A percentile compares a stretch with the other conserved stretches of the same genome.
Evolutionary conservation across 768 basidiomycete species (phyloP).

Genomic region (Neoboletus magnificus): DNA sequence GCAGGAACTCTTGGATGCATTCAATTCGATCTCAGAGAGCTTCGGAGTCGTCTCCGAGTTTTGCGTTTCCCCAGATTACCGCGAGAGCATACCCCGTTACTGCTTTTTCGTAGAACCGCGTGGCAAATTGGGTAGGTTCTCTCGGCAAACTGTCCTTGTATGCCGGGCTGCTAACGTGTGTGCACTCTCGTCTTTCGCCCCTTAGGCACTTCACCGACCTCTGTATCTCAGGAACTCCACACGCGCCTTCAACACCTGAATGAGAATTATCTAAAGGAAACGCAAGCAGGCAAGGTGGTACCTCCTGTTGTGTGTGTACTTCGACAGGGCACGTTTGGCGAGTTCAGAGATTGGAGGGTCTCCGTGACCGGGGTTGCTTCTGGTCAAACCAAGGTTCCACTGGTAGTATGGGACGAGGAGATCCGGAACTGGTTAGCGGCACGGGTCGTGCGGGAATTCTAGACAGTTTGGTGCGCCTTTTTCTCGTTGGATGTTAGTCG

Average conservation of each 20-base stretch:
- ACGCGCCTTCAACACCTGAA: slow-evolving; percentile 9
- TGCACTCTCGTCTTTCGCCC: not conserved
- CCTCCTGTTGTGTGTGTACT: slow-evolving; percentile 16
- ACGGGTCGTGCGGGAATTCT: slow-evolving; percentile 15
- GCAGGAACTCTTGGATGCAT: slow-evolving; percentile 17
- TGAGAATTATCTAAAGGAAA: slow-evolving; percentile 17
- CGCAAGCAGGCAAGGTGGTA: slow-evolving; percentile 2
- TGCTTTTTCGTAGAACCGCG: slow-evolving; percentile 20
- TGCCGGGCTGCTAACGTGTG: not conserved
- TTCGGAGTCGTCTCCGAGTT: slow-evolving; percentile 22
- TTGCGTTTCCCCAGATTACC: slow-evolving; percentile 19
- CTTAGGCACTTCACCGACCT: not conserved
- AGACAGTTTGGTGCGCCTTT: not conserved
- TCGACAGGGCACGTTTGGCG: slow-evolving; percentile 17
- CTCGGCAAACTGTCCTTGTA: not conserved
- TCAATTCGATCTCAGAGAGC: slow-evolving; percentile 10
- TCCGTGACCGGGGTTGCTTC: slow-evolving; percentile 11
- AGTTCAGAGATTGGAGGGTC: slow-evolving; percentile 22
- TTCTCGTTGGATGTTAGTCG: not conserved
- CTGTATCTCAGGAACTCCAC: slow-evolving; percentile 6
- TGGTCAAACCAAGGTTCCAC: slow-evolving; percentile 21
- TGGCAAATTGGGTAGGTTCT: slow-evolving; percentile 7
- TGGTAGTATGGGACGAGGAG: slow-evolving; percentile 14
- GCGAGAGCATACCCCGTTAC: slow-evolving; percentile 15
- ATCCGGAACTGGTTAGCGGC: slow-evolving; percentile 14